Evolutionary conservation across 768 basidiomycete genomes (phyloP).

Genomic region (Phlegmacium glaucopus): DNA sequence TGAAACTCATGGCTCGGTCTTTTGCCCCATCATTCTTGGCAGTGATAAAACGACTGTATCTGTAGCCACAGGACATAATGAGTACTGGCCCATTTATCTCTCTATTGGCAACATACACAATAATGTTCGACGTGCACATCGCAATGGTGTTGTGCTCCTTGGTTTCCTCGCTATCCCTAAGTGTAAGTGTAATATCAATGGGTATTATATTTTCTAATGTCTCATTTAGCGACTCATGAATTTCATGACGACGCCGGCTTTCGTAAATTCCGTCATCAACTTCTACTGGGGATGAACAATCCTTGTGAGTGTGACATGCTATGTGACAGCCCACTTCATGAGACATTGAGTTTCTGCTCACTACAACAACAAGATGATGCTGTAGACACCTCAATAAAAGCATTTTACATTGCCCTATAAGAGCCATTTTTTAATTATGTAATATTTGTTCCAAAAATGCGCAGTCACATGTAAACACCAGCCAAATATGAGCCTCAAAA

Average conservation of each 20-base stretch:
- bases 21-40: slow-evolving; percentile 29
- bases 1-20: slow-evolving; percentile 25
- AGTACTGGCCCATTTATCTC: slow-evolving; percentile 33
- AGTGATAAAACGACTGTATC: slow-evolving; percentile 43
- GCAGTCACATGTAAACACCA: too few species aligned
- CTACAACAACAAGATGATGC: too few species aligned
- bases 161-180: slow-evolving; percentile 35
- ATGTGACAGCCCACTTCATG: too few species aligned
- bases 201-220: too few species aligned
- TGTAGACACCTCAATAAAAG: too few species aligned
- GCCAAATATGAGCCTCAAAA: too few species aligned
- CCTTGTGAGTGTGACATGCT: too few species aligned
- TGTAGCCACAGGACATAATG: slow-evolving; percentile 34
- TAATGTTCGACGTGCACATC: slow-evolving; percentile 24
- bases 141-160: slow-evolving; percentile 23
- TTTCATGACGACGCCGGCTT: slow-evolving; percentile 3
- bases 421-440: slow-evolving; percentile 6
- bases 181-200: too few species aligned
- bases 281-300: too few species aligned
- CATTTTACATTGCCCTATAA: slow-evolving; percentile 16
- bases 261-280: slow-evolving; percentile 15
- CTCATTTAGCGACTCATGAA: background rate
- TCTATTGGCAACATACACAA: slow-evolving; percentile 28
- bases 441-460: too few species aligned
- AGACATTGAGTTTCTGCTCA: too few species aligned